These are phyloP conservation scores for Russula griseocarnosa DNA, from an alignment of 768 basidiomycete genomes.

Conservation along the genomic window DNA sequence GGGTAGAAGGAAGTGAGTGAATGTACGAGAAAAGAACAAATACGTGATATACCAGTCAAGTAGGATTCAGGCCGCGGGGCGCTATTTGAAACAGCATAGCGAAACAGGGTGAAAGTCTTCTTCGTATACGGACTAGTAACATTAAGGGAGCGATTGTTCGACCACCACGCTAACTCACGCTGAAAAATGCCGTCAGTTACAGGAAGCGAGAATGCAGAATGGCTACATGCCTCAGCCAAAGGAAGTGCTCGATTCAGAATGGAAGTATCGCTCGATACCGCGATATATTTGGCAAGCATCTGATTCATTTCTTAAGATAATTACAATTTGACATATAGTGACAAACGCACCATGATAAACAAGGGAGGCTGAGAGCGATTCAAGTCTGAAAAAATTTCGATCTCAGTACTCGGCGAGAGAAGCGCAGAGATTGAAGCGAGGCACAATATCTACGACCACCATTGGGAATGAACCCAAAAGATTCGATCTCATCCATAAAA, in stretches of 20 bases:
- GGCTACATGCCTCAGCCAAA: conserved; percentile 60
- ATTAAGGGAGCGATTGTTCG: conserved; percentile 60
- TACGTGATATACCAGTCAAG: conserved; percentile 45
- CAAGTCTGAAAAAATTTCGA: conserved; percentile 47
- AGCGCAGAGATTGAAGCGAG: not conserved
- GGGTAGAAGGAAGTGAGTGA: conserved; percentile 6
- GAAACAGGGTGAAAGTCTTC: conserved; percentile 59
- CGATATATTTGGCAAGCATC: conserved; percentile 89
- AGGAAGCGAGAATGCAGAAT: not conserved
- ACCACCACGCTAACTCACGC: conserved; percentile 85
- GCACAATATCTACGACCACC: conserved; percentile 88
- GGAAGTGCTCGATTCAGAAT: conserved; percentile 81
- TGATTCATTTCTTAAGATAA: conserved; percentile 32
- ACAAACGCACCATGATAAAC: conserved; percentile 62
- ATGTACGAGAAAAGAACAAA: not conserved
- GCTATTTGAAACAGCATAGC: conserved; percentile 73
- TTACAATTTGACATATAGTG: not conserved
- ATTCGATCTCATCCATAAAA: conserved; percentile 90
- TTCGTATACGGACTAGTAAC: conserved; percentile 71
- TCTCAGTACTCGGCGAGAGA: not conserved
- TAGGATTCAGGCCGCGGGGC: conserved; percentile 90
- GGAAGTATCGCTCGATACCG: conserved; percentile 62
- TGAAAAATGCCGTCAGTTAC: conserved; percentile 31
- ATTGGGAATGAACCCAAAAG: conserved; percentile 89
- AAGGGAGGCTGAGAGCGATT: conserved; percentile 91